These are phyloP conservation scores for Paraleonurus japonicus DNA, from an alignment of 257 asterid genomes.

Conservation along the genomic window DNA sequence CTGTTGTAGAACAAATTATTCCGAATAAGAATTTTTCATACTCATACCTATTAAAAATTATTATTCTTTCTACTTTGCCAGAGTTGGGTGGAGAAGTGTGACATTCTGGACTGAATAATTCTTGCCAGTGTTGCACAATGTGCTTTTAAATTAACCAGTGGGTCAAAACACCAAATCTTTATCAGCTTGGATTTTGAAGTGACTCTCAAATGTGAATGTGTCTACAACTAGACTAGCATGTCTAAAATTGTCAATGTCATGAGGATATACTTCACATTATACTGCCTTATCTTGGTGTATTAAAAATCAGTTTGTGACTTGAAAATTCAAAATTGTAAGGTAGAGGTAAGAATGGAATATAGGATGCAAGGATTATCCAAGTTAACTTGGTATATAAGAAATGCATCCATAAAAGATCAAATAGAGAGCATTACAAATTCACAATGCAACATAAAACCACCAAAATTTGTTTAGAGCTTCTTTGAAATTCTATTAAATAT, in stretches of 20 bases:
- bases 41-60: conserved; percentile 7
- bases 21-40: conserved; percentile 19
- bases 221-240: background rate
- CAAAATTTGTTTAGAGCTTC: background rate
- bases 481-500: background rate
- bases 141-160: background rate
- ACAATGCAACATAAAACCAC: conserved; percentile 6
- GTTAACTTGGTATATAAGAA: conserved; percentile 4
- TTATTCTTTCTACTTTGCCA: background rate
- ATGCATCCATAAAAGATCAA: background rate
- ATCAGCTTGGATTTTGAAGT: background rate
- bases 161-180: conserved; percentile 5
- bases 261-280: conserved; percentile 8
- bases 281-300: background rate
- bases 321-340: background rate
- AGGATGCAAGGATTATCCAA: background rate
- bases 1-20: conserved; percentile 39
- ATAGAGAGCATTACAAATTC: background rate
- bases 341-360: background rate
- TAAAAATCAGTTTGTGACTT: background rate
- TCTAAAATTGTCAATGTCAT: background rate
- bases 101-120: background rate
- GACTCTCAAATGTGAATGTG: background rate
- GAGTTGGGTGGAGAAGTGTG: conserved; percentile 5
- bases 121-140: background rate